phyloP scores from a whole-genome alignment of 768 basidiomycete species.

The Stropharia rugosoannulata region DNA sequence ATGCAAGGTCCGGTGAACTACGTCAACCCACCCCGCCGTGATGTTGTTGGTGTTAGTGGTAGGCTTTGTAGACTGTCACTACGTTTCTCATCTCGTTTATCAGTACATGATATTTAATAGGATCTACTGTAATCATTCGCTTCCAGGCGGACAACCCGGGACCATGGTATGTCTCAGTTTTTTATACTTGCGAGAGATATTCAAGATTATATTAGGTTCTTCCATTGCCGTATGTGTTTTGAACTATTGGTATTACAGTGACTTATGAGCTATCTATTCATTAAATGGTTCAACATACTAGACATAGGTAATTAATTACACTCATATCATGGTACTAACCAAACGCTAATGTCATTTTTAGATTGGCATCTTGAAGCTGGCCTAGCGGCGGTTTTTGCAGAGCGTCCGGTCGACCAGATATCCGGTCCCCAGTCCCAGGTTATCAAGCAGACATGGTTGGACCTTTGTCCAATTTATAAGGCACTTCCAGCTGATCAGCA shows the following conservation, averaged over 20 bases:
- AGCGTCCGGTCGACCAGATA: constrained; percentile 26
- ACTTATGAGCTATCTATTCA: background rate
- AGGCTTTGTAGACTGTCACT: background rate
- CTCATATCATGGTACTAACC: background rate
- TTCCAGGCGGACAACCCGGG: constrained; percentile 26
- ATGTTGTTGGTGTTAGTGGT: constrained; percentile 36
- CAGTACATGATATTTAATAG: background rate
- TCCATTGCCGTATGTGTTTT: constrained; percentile 21
- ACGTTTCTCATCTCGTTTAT: constrained; percentile 9
- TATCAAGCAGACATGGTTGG: constrained; percentile 28
- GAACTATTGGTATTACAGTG: background rate
- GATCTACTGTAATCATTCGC: constrained; percentile 21
- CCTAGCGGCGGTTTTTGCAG: constrained; percentile 40
- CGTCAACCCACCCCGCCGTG: constrained; percentile 36
- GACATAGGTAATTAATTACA: too few species aligned
- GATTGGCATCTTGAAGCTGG: constrained; percentile 25
- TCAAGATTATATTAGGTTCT: constrained; percentile 15
- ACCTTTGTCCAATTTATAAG: constrained; percentile 35
- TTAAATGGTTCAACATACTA: background rate
- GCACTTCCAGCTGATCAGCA: constrained; percentile 16
- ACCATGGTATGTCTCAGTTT: constrained; percentile 22
- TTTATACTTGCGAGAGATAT: background rate
- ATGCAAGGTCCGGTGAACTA: constrained; percentile 36
- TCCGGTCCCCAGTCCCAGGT: constrained; percentile 22
- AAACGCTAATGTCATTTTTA: background rate